phyloP scores from a whole-genome alignment of 306 rosid species.

The Canavalia gladiata region DNA sequence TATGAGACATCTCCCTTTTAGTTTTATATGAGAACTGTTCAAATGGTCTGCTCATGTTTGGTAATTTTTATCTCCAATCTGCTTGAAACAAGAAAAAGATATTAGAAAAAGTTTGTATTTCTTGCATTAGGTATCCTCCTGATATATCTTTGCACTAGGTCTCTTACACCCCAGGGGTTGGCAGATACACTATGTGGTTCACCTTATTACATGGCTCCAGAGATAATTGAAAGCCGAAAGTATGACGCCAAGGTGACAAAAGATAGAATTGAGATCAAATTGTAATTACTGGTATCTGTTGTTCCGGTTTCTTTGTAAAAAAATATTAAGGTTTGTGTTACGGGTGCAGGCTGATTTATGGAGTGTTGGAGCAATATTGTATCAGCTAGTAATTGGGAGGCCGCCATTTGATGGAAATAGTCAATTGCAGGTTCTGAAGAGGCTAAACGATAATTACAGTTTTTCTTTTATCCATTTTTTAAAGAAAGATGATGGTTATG shows the following conservation, averaged over 20 bases:
- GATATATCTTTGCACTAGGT: slow-evolving; percentile 63
- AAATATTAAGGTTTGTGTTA: slow-evolving; percentile 3
- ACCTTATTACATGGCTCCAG: slow-evolving; percentile 99
- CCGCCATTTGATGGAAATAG: slow-evolving; percentile 89
- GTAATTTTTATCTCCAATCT: slow-evolving; percentile 32
- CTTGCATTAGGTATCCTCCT: slow-evolving; percentile 42
- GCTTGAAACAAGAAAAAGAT: slow-evolving; percentile 19
- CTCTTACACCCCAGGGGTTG: slow-evolving; percentile 73
- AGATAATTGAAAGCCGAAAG: slow-evolving; percentile 73
- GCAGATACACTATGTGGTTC: slow-evolving; percentile 97
- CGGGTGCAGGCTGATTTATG: slow-evolving; percentile 93
- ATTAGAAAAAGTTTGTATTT: neutral
- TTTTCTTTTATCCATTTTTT: slow-evolving; percentile 3
- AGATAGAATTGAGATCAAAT: slow-evolving; percentile 35
- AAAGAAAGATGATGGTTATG: neutral
- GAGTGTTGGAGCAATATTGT: slow-evolving; percentile 98
- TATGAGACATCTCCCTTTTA: neutral
- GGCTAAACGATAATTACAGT: neutral
- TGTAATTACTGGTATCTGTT: slow-evolving; percentile 19
- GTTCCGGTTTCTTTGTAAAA: slow-evolving; percentile 28
- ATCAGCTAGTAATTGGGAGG: slow-evolving; percentile 87
- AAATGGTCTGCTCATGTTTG: slow-evolving; percentile 26
- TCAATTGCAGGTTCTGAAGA: slow-evolving; percentile 76
- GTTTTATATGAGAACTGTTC: slow-evolving; percentile 32
- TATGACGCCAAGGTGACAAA: slow-evolving; percentile 89